Evolutionary conservation across 768 basidiomycete species (phyloP), one percentile per base, ranked within the genome.

Genomic region (Mycena metata): DNA sequence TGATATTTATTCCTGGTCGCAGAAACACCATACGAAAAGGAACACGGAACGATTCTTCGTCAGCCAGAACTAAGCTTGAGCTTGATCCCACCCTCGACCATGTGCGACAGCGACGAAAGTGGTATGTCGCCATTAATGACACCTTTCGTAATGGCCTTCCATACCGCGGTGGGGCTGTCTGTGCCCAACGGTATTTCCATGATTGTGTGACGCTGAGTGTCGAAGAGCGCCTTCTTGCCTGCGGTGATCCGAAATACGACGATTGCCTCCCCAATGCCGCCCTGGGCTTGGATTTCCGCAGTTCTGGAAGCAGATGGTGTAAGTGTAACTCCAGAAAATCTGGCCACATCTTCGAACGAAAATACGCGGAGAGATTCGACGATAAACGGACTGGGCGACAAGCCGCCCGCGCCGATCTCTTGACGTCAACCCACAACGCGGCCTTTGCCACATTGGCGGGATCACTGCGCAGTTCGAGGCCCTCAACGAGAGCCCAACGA

Each of bases 71-170:
- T 12, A 58, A 30, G 3, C 30, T 30, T 30, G 30, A n/a, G n/a
- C 19, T n/a, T 6, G 5, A 30, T 26, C 33, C 49, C 46, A 39
- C 21, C 51, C 39, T 64, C 46, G 23, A 64, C 23, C 64, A 41
- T 57, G 11, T 39, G 55, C 17, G 64, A 49, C 24, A 64, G 55
- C 10, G 56, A 36, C 13, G 54, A n/a, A 58, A 65, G 33, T 1
- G 46, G 45, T 17, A 65, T 57, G 16, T 58, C 47, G 10, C 39
- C 55, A 43, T 65, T 65, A 16, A 58, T 55, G n/a, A 58, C 36
- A 9, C 46, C 55, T 43, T 42, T 65, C 11, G 57, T 36, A 7
- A 50, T 21, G 16, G 19, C n/a, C 36, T 58, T 41, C 64, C 55
- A 57, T 12, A 11, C 55, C 5, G 10, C 45, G 26, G 24, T 12